Percentiles rank a stretch among this genome's conserved stretches.
Evolutionary conservation across 345 rosid species (phyloP).

Genomic region (Eucalyptus grandis): DNA sequence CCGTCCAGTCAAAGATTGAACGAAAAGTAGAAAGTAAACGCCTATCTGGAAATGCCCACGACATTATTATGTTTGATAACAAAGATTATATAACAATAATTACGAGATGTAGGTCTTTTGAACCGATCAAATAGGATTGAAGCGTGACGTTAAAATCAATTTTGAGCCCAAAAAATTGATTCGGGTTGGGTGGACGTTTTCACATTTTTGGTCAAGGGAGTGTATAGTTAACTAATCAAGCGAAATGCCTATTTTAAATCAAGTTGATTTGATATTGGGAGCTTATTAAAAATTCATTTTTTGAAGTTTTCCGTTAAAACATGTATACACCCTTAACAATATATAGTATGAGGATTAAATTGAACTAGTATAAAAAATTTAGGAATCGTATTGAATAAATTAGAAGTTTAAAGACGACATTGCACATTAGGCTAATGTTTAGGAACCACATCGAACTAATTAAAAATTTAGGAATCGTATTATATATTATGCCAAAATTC

Average conservation of each 20-base stretch:
- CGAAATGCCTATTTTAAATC: background rate
- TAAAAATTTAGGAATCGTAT: rapidly evolving
- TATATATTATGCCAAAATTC: no score
- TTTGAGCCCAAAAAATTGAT: background rate
- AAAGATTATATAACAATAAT: background rate
- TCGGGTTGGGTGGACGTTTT: background rate
- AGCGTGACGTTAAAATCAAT: background rate
- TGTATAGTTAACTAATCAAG: background rate
- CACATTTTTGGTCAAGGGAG: background rate
- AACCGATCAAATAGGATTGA: background rate
- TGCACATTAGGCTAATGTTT: no score
- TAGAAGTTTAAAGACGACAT: rapidly evolving
- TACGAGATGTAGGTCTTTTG: background rate
- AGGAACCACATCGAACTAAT: rapidly evolving
- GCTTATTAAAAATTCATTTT: background rate
- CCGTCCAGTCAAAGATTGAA: background rate
- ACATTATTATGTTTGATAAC: background rate
- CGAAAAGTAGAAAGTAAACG: background rate
- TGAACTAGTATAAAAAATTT: rapidly evolving
- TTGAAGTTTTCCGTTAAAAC: background rate
- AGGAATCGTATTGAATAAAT: rapidly evolving
- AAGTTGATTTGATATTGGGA: background rate
- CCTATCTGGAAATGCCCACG: background rate
- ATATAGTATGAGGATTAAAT: no score
- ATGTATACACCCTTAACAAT: background rate